Conservation (phyloP, 75 land plant species). For the Cunninghamia lanceolata region DNA sequence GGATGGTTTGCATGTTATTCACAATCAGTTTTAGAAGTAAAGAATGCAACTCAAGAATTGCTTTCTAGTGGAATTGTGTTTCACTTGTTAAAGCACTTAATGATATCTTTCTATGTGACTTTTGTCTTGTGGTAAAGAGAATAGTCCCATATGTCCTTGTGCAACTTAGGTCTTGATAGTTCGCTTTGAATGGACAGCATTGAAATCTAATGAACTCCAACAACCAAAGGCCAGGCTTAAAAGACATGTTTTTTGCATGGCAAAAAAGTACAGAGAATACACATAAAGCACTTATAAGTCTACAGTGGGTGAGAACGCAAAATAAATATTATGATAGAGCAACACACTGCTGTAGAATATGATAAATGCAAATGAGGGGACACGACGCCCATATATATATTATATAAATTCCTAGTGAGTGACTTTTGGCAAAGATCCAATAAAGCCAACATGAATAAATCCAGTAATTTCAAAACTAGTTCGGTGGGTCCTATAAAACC, state of each 20-base stretch:
- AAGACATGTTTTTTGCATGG: too few relatives aligned
- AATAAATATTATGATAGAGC: too few relatives aligned
- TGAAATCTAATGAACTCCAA: neutral
- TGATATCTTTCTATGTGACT: neutral
- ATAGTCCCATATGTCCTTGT: neutral
- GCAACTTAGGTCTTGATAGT: neutral
- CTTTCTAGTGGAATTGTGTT: neutral
- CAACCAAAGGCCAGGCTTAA: neutral
- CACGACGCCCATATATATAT: too few relatives aligned
- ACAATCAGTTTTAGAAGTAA: neutral
- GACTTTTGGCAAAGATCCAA: too few relatives aligned
- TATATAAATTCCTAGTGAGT: too few relatives aligned
- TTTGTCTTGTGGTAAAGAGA: neutral
- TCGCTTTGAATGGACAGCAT: neutral
- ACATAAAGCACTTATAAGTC: neutral
- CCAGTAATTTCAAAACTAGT: too few relatives aligned
- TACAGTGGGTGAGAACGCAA: too few relatives aligned
- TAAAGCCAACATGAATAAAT: neutral
- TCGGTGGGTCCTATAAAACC: too few relatives aligned
- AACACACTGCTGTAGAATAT: too few relatives aligned
- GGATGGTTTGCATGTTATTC: too few relatives aligned
- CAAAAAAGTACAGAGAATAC: neutral
- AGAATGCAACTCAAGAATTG: neutral
- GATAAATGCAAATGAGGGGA: too few relatives aligned
- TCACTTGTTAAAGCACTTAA: neutral